phyloP scores from a whole-genome alignment of 176 grass and related monocot genomes.

The Coix lacrymajobi region DNA sequence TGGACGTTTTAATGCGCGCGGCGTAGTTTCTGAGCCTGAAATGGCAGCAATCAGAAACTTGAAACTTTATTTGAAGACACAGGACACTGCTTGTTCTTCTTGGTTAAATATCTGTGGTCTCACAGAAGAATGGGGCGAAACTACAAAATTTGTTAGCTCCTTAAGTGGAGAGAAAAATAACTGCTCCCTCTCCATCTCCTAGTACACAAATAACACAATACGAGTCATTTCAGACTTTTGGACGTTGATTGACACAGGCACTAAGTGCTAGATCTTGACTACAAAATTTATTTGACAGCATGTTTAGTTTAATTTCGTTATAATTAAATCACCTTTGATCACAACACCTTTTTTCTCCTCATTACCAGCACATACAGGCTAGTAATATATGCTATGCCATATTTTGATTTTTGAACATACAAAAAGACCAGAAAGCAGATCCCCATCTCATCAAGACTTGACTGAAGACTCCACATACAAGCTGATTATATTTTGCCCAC shows the following conservation, averaged over 20 bases:
- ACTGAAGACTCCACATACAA: not conserved
- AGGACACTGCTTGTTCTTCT: not conserved
- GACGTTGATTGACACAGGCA: too few species aligned
- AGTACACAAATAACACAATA: not conserved
- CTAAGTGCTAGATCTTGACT: too few species aligned
- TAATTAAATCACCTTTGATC: not conserved
- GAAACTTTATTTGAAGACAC: not conserved
- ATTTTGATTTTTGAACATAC: not conserved
- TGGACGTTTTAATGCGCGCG: not conserved
- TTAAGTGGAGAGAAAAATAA: not conserved
- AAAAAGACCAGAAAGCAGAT: constrained; percentile 14
- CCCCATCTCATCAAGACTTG: constrained; percentile 10
- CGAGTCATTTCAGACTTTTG: too few species aligned
- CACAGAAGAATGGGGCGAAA: too few species aligned
- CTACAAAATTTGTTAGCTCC: too few species aligned
- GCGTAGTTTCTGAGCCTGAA: not conserved
- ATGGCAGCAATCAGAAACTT: not conserved
- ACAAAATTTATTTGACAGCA: not conserved
- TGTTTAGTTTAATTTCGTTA: not conserved
- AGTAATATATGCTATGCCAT: not conserved
- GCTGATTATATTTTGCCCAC: not conserved
- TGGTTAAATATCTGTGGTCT: not conserved
- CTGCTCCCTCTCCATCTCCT: not conserved
- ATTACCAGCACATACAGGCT: not conserved
- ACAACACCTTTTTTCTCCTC: not conserved